Evolutionary conservation across 1,284 basidiomycete genomes (phyloP).

Genomic region (Kalmanozyma brasiliensis): DNA sequence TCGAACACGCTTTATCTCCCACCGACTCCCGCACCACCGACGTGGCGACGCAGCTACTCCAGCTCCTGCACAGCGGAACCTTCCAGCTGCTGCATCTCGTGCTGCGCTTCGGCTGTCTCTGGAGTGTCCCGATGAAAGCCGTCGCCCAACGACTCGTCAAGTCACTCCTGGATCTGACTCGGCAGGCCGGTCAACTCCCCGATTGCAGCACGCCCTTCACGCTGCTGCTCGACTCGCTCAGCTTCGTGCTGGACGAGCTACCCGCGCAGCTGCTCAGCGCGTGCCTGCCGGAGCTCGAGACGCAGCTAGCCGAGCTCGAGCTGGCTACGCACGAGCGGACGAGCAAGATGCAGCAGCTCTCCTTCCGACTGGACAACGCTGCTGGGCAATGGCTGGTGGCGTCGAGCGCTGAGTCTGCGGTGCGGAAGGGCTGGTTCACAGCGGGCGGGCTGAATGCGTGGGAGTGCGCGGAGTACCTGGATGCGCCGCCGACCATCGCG

Average conservation of each 20-base stretch:
- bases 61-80: conserved; percentile 7
- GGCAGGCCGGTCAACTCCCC: conserved; percentile 9
- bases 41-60: background rate
- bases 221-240: conserved; percentile 29
- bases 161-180: conserved; percentile 21
- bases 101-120: conserved; percentile 39
- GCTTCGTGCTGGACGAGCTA: conserved; percentile 48
- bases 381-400: conserved; percentile 22
- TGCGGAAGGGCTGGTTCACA: conserved; percentile 34
- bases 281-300: conserved; percentile 24
- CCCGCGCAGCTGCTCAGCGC: conserved; percentile 17
- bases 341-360: conserved; percentile 20
- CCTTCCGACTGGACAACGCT: conserved; percentile 22
- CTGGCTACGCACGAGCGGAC: conserved; percentile 19
- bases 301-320: conserved; percentile 14
- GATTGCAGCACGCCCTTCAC: conserved; percentile 17
- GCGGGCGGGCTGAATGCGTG: conserved; percentile 35
- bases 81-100: conserved; percentile 35
- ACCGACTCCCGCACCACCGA: background rate
- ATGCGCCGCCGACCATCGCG: conserved; percentile 8
- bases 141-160: conserved; percentile 21
- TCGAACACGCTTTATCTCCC: conserved; percentile 6
- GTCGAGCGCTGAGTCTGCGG: conserved; percentile 22
- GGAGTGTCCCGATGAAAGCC: conserved; percentile 26
- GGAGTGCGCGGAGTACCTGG: conserved; percentile 49